phyloP scores from a whole-genome alignment of 202 grass and related monocot genomes.

The Eragrostis tef region DNA sequence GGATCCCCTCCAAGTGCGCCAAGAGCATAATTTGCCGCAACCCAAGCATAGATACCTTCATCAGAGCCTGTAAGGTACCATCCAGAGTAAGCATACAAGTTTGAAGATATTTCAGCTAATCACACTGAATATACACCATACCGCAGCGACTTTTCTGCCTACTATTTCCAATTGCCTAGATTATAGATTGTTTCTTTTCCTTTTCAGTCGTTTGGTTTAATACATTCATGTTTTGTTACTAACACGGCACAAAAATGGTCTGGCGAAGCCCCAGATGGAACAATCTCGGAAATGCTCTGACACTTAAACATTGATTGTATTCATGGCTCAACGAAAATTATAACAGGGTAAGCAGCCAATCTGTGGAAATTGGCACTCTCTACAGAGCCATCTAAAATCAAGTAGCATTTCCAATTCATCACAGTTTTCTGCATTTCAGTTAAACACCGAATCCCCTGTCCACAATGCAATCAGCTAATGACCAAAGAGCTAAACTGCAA shows the following conservation, averaged over 20 bases:
- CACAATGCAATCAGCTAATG: background rate
- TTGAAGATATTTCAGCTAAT: slow-evolving; percentile 25
- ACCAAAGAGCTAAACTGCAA: slow-evolving; percentile 13
- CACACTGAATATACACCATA: background rate
- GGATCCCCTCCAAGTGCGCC: slow-evolving; percentile 80
- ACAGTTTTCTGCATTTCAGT: slow-evolving; percentile 2
- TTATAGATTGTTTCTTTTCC: background rate
- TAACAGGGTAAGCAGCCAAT: background rate
- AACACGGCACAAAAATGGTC: background rate
- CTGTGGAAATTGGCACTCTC: background rate
- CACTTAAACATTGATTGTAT: background rate
- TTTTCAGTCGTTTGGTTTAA: background rate
- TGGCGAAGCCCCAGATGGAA: background rate
- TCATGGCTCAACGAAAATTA: background rate
- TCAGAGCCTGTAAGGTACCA: slow-evolving; percentile 65
- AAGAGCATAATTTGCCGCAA: slow-evolving; percentile 94
- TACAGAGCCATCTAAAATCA: background rate
- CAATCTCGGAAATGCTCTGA: background rate
- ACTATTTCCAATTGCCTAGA: background rate
- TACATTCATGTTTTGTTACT: background rate
- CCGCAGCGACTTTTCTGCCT: background rate
- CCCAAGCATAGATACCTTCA: slow-evolving; percentile 89
- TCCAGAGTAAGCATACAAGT: background rate
- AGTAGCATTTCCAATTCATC: slow-evolving; percentile 11
- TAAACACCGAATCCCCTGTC: background rate